A percentile compares a stretch with the other conserved stretches of the same genome.
Conservation (phyloP, 306 rosid species). For the Castanospermum australe region DNA sequence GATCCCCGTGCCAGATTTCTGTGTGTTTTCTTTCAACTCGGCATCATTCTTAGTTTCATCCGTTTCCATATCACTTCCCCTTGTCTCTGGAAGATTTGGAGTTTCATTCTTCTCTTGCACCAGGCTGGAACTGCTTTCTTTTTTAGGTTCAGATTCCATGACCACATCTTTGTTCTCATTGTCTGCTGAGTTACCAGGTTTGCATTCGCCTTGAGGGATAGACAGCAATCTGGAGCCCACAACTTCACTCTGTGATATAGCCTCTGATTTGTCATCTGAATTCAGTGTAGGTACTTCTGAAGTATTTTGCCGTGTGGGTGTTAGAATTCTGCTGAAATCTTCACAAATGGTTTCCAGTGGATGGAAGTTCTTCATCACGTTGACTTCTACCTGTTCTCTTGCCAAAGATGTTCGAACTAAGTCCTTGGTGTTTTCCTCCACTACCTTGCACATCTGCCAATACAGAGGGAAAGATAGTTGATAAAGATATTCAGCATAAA, state of each 20-base stretch:
- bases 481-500: neutral
- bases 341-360: constrained; percentile 53
- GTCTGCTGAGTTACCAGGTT: constrained; percentile 32
- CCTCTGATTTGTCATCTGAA: constrained; percentile 31
- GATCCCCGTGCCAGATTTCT: constrained; percentile 39
- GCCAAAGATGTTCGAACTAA: constrained; percentile 39
- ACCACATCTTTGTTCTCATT: constrained; percentile 28
- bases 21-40: constrained; percentile 28
- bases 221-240: constrained; percentile 27
- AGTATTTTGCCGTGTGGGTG: constrained; percentile 29
- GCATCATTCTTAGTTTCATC: constrained; percentile 24
- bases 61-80: constrained; percentile 28
- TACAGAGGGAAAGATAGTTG: constrained; percentile 18
- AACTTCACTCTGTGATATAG: constrained; percentile 9
- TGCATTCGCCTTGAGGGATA: constrained; percentile 29
- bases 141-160: constrained; percentile 33
- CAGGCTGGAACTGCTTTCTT: constrained; percentile 33
- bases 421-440: constrained; percentile 51
- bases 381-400: constrained; percentile 30
- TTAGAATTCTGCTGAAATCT: constrained; percentile 55
- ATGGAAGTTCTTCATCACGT: constrained; percentile 31
- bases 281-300: constrained; percentile 11
- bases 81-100: neutral
- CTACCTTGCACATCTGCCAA: constrained; percentile 77
- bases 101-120: constrained; percentile 27